Percentiles rank a stretch among this genome's conserved stretches.
Conservation (phyloP, 495 filamentous ascomycete species). For the Penicillium parvum region DNA sequence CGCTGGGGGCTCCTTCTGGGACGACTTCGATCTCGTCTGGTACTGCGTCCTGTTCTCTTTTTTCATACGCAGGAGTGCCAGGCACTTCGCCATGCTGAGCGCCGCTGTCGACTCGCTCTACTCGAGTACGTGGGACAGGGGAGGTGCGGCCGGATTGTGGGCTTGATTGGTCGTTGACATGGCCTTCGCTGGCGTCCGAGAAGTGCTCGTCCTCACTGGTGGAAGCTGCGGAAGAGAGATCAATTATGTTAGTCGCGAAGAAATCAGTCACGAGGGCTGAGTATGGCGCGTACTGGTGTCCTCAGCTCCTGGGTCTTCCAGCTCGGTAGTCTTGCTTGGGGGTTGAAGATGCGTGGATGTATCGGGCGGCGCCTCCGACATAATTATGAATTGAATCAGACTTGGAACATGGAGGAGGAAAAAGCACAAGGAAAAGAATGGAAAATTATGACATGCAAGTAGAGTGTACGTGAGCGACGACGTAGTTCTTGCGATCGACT, state of each 20-base stretch:
- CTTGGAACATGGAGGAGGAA: conserved; percentile 18
- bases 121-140: conserved; percentile 57
- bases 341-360: conserved; percentile 53
- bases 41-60: conserved; percentile 56
- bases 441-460: conserved; percentile 15
- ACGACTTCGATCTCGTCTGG: conserved; percentile 62
- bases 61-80: conserved; percentile 56
- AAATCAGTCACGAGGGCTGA: conserved; percentile 2
- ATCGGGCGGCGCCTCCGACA: conserved; percentile 41
- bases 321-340: conserved; percentile 58
- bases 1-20: conserved; percentile 50
- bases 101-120: conserved; percentile 56
- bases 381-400: conserved; percentile 21
- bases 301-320: conserved; percentile 75
- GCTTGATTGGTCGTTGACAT: conserved; percentile 32
- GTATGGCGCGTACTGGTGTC: conserved; percentile 60
- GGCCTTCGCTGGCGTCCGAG: conserved; percentile 79
- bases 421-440: conserved; percentile 10
- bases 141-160: conserved; percentile 42
- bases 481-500: conserved; percentile 34
- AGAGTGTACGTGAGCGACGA: conserved; percentile 26
- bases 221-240: conserved; percentile 36
- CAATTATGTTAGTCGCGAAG: conserved; percentile 3
- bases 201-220: conserved; percentile 83
- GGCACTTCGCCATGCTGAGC: conserved; percentile 59